Conservation (phyloP, 2,329 filamentous ascomycete species). For the Davidsoniella neocaledoniae region DNA sequence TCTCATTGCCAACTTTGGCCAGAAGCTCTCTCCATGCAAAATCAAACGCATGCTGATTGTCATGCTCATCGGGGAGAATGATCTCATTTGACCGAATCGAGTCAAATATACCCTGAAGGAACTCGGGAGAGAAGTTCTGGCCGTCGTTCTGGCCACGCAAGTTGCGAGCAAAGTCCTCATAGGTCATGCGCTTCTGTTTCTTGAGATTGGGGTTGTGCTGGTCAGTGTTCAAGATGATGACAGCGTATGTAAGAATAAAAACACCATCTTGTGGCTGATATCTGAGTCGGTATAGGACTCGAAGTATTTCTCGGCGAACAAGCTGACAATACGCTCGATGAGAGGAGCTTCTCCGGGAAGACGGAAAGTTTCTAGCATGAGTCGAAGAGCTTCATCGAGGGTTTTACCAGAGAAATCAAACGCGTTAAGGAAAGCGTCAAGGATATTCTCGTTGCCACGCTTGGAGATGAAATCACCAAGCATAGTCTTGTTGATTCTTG, state of each 20-base stretch:
- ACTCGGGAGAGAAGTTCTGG: conserved; percentile 68
- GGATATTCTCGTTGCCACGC: conserved; percentile 66
- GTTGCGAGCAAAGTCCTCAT: conserved; percentile 70
- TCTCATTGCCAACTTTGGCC: conserved; percentile 62
- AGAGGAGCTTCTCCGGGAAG: conserved; percentile 83
- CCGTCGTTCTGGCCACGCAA: conserved; percentile 78
- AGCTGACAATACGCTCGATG: conserved; percentile 81
- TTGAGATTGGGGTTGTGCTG: conserved; percentile 88
- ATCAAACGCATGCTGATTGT: conserved; percentile 91
- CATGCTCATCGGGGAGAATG: conserved; percentile 90
- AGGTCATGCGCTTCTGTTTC: conserved; percentile 63
- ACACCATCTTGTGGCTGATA: conserved; percentile 70
- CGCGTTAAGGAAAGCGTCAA: conserved; percentile 68
- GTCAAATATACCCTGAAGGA: conserved; percentile 72
- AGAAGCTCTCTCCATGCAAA: conserved; percentile 94
- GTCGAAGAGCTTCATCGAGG: conserved; percentile 75
- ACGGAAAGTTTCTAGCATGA: conserved; percentile 81
- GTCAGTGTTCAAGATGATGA: conserved; percentile 95
- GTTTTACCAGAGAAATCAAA: conserved; percentile 79
- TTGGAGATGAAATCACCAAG: conserved; percentile 91
- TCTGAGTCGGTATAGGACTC: conserved; percentile 48
- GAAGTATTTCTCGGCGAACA: conserved; percentile 76
- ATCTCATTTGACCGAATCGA: conserved; percentile 90
- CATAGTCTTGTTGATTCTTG: conserved; percentile 73
- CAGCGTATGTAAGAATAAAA: conserved; percentile 83